These are phyloP conservation scores for Sporothrix pseudoabietina DNA, from an alignment of 2,329 filamentous ascomycete species.

Conservation along the genomic window DNA sequence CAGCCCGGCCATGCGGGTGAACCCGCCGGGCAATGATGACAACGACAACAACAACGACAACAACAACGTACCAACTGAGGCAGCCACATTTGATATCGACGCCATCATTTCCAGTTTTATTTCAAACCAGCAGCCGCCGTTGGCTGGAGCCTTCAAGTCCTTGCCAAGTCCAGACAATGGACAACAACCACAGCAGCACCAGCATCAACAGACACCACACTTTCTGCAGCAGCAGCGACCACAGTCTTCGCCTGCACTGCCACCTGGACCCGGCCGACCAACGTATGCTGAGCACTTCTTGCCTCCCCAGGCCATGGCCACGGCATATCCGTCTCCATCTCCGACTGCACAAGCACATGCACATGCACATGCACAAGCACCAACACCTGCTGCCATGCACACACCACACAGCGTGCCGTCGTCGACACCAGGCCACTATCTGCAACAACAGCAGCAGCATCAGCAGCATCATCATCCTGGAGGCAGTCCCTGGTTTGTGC, in stretches of 20 bases:
- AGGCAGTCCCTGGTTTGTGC: neutral
- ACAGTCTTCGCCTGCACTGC: neutral
- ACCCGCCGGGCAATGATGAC: neutral
- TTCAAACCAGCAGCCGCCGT: constrained; percentile 12
- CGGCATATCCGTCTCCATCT: neutral
- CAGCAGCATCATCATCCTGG: neutral
- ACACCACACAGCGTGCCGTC: neutral
- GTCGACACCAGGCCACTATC: neutral
- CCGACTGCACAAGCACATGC: neutral
- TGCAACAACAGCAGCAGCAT: neutral
- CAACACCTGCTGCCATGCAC: neutral
- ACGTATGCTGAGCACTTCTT: neutral
- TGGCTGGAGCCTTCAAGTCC: constrained; percentile 22
- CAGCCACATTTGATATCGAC: constrained; percentile 24
- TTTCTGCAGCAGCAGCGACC: neutral
- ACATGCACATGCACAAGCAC: neutral
- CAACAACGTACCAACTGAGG: neutral
- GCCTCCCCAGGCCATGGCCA: neutral
- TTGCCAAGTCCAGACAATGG: constrained; percentile 17
- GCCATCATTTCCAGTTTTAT: constrained; percentile 27
- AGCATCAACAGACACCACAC: neutral
- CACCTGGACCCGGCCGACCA: neutral
- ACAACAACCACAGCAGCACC: neutral
- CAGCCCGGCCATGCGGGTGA: neutral
- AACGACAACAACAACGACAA: neutral